These are phyloP conservation scores for Hemisphaericaspora subhashii DNA, from an alignment of 1,139 yeast genomes.

Conservation along the genomic window DNA sequence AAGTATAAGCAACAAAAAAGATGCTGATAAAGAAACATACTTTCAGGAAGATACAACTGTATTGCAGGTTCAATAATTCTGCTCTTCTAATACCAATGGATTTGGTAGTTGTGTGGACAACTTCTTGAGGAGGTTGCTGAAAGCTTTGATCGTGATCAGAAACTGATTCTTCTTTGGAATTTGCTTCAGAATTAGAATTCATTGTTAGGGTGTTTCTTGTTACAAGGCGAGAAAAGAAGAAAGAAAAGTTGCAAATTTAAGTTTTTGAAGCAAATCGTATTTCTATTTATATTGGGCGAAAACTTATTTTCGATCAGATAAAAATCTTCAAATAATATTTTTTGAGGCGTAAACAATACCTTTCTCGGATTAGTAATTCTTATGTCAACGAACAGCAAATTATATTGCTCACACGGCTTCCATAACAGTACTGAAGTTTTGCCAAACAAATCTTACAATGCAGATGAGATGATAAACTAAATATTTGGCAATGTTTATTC, in stretches of 20 bases:
- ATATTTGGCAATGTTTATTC: too few relatives aligned
- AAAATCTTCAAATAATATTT: not conserved
- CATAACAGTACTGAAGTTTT: not conserved
- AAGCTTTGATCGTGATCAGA: not conserved
- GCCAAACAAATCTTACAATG: not conserved
- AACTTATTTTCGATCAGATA: not conserved
- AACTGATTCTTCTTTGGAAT: not conserved
- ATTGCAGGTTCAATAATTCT: slow-evolving; percentile 42
- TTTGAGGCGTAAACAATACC: not conserved
- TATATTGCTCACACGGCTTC: not conserved
- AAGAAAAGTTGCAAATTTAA: not conserved
- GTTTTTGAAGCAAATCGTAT: not conserved
- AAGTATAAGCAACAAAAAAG: slow-evolving; percentile 61
- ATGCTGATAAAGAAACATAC: slow-evolving; percentile 46
- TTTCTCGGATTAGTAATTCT: not conserved
- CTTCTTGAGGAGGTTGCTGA: not conserved
- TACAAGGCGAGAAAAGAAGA: not conserved
- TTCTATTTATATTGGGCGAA: not conserved
- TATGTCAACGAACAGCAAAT: not conserved
- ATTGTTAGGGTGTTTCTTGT: not conserved
- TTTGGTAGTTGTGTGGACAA: slow-evolving; percentile 14
- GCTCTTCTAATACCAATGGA: slow-evolving; percentile 42
- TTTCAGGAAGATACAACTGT: slow-evolving; percentile 20
- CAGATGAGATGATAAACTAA: not conserved
- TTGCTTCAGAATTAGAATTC: not conserved